These are phyloP conservation scores for Cyanodermella asteris DNA, from an alignment of 2,329 filamentous ascomycete genomes.

Conservation along the genomic window DNA sequence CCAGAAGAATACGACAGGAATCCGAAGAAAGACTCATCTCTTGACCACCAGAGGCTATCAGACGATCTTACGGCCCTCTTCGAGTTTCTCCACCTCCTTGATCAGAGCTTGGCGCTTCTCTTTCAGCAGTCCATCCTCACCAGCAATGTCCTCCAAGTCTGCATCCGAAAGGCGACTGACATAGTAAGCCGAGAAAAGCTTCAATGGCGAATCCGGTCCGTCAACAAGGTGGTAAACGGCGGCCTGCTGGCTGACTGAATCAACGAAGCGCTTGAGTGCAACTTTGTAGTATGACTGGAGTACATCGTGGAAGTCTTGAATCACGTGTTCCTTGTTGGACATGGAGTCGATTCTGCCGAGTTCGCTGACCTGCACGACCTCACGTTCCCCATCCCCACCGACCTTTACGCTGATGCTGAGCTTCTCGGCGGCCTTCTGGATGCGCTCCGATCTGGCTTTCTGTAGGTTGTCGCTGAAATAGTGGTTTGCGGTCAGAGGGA, in stretches of 20 bases:
- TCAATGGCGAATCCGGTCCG: conserved; percentile 28
- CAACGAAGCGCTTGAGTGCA: conserved; percentile 37
- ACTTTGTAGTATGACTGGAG: conserved; percentile 41
- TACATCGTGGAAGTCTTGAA: conserved; percentile 36
- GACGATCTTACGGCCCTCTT: conserved; percentile 16
- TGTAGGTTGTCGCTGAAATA: conserved; percentile 28
- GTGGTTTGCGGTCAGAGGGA: conserved; percentile 29
- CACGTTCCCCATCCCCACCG: conserved; percentile 2
- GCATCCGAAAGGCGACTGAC: conserved; percentile 25
- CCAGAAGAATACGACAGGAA: too few species aligned
- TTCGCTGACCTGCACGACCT: conserved; percentile 9
- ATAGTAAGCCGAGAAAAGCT: conserved; percentile 28
- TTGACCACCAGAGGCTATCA: too few species aligned
- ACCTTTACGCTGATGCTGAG: conserved; percentile 2
- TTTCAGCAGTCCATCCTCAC: conserved; percentile 27
- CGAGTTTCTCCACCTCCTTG: conserved; percentile 24
- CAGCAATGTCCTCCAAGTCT: conserved; percentile 34
- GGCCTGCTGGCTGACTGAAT: conserved; percentile 38
- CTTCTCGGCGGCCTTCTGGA: neutral
- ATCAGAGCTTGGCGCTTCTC: conserved; percentile 22
- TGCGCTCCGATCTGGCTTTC: conserved; percentile 7
- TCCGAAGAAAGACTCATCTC: too few species aligned
- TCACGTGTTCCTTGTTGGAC: conserved; percentile 17
- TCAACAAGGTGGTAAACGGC: conserved; percentile 31
- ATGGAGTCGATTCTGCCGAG: conserved; percentile 9